Evolutionary conservation across 176 grass and related monocot species (phyloP).

Genomic region (Triticum dicoccoides): DNA sequence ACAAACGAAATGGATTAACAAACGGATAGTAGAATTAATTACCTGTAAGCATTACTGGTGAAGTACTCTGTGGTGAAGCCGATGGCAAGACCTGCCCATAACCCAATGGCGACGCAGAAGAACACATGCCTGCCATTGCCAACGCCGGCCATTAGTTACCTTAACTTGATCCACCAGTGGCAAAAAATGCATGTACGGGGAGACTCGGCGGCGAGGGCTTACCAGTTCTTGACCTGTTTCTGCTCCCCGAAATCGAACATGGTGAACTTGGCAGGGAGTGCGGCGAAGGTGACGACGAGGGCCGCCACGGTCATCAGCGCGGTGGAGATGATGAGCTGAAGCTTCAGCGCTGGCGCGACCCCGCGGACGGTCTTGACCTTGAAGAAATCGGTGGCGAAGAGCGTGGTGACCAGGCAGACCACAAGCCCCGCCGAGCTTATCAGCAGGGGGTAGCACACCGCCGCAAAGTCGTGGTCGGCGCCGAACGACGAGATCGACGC

Average conservation of each 20-base stretch:
- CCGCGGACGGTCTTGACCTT: slow-evolving; percentile 46
- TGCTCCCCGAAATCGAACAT: slow-evolving; percentile 56
- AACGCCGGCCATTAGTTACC: neutral
- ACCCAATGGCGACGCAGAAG: neutral
- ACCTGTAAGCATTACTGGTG: slow-evolving; percentile 60
- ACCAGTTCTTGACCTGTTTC: slow-evolving; percentile 68
- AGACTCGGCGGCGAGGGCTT: neutral
- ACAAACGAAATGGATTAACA: too few species aligned
- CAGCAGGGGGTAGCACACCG: slow-evolving; percentile 55
- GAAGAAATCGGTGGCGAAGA: slow-evolving; percentile 47
- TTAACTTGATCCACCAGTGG: neutral
- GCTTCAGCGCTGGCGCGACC: slow-evolving; percentile 50
- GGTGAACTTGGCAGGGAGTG: slow-evolving; percentile 51
- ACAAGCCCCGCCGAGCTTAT: slow-evolving; percentile 62
- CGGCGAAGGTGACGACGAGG: slow-evolving; percentile 42
- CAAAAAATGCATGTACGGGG: neutral
- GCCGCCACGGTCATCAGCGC: slow-evolving; percentile 54
- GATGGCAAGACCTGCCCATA: neutral
- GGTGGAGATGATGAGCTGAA: slow-evolving; percentile 62
- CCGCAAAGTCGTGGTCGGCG: slow-evolving; percentile 47
- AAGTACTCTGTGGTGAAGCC: neutral
- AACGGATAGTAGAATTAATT: neutral
- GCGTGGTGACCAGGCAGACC: slow-evolving; percentile 64
- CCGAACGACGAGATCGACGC: slow-evolving; percentile 78
- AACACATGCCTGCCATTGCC: neutral